Evolutionary conservation across 192 early-diverging fungal species (phyloP).

Genomic region (Linnemannia exigua): DNA sequence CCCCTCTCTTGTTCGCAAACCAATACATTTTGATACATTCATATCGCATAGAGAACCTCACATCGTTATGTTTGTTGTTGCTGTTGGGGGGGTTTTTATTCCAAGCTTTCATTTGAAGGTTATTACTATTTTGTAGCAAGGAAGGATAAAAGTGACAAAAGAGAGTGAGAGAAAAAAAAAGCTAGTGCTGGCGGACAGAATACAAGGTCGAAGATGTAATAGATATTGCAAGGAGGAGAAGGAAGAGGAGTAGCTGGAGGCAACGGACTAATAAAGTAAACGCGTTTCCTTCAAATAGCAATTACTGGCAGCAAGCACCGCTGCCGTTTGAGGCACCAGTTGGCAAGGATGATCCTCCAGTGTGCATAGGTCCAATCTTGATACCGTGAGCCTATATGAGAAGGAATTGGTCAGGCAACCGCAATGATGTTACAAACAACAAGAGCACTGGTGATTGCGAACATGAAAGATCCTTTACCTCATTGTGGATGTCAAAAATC

Average conservation of each 20-base stretch:
- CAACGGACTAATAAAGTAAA: constrained; percentile 9
- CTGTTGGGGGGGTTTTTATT: not conserved
- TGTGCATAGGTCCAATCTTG: constrained; percentile 73
- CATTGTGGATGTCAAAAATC: constrained; percentile 80
- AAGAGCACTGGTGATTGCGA: not conserved
- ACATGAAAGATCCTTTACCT: constrained; percentile 48
- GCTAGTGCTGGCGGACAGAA: not conserved
- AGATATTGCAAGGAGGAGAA: constrained; percentile 15
- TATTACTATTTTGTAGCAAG: not conserved
- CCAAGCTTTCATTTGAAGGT: not conserved
- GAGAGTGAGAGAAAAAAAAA: not conserved
- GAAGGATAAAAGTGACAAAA: not conserved
- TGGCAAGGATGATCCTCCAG: constrained; percentile 71
- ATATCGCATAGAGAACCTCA: not conserved
- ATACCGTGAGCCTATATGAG: constrained; percentile 62
- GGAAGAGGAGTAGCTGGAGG: not conserved
- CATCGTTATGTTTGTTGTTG: not conserved
- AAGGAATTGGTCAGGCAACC: no score
- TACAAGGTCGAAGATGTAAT: constrained; percentile 3
- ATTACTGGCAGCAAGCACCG: constrained; percentile 58
- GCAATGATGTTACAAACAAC: no score
- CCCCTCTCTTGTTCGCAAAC: not conserved
- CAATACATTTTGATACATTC: not conserved
- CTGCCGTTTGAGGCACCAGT: constrained; percentile 39
- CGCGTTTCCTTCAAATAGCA: not conserved